Percentiles rank a stretch among this genome's conserved stretches.
Evolutionary conservation across 2,329 filamentous ascomycete species (phyloP).

Genomic region (Clonostachys rosea): DNA sequence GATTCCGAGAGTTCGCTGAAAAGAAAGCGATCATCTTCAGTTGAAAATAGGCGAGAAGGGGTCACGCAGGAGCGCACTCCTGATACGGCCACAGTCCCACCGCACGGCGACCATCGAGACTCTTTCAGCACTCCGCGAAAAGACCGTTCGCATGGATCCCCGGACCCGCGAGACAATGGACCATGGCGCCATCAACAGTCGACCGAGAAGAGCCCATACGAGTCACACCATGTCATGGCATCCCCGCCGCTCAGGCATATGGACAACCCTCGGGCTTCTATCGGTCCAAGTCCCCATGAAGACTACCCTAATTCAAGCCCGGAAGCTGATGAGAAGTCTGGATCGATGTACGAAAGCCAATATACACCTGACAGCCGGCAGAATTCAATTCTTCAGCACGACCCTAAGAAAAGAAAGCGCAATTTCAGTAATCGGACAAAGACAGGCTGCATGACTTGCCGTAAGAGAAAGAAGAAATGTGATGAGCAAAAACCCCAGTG

Average conservation of each 20-base stretch:
- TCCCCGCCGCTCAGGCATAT: too few species aligned
- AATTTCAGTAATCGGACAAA: slow-evolving; percentile 96
- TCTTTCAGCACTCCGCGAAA: slow-evolving; percentile 34
- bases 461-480: slow-evolving; percentile 94
- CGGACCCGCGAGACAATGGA: slow-evolving; percentile 43
- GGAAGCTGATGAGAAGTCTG: slow-evolving; percentile 44
- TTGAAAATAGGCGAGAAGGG: slow-evolving; percentile 37
- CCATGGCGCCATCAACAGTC: slow-evolving; percentile 42
- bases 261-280: too few species aligned
- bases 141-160: slow-evolving; percentile 36
- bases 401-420: slow-evolving; percentile 66
- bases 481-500: slow-evolving; percentile 92
- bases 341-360: slow-evolving; percentile 30
- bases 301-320: slow-evolving; percentile 48
- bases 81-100: slow-evolving; percentile 19
- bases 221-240: slow-evolving; percentile 15
- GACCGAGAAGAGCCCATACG: slow-evolving; percentile 38
- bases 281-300: too few species aligned
- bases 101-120: slow-evolving; percentile 32
- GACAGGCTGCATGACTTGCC: slow-evolving; percentile 90
- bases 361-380: slow-evolving; percentile 44
- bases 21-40: slow-evolving; percentile 66
- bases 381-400: slow-evolving; percentile 47
- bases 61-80: slow-evolving; percentile 24
- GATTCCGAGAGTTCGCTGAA: slow-evolving; percentile 45